These are phyloP conservation scores for Oenanthe sinensis DNA, from an alignment of 129 eudicot genomes.

Conservation along the genomic window DNA sequence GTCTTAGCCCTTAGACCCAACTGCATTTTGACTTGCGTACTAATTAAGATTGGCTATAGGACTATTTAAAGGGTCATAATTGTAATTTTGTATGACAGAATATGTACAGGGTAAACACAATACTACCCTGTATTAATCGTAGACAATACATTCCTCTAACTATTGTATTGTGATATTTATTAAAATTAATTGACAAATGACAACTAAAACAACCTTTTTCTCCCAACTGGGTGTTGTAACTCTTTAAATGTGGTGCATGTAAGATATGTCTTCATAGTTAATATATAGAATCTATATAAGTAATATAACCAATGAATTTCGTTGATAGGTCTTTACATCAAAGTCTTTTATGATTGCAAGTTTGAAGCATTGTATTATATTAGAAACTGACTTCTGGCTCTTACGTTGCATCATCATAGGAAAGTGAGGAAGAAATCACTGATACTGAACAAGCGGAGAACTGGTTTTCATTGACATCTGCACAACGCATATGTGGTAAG, in stretches of 20 bases:
- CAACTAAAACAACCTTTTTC: neutral
- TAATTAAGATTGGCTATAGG: neutral
- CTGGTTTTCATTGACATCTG: constrained; percentile 96
- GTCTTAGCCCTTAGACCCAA: neutral
- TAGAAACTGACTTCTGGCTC: neutral
- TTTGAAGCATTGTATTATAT: neutral
- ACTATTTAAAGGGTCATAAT: neutral
- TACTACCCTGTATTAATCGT: neutral
- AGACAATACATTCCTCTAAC: neutral
- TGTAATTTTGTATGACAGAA: neutral
- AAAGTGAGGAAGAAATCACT: constrained; percentile 97
- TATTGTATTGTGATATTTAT: neutral
- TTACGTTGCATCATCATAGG: constrained; percentile 32
- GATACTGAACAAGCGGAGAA: constrained; percentile 98
- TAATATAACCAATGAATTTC: neutral
- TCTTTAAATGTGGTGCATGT: neutral
- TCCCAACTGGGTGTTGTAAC: neutral
- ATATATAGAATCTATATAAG: neutral
- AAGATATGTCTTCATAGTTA: neutral
- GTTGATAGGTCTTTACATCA: neutral
- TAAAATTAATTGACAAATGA: neutral
- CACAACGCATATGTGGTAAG: constrained; percentile 90
- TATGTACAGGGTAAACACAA: neutral
- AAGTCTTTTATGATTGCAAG: neutral
- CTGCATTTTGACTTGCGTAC: neutral